phyloP scores from a whole-genome alignment of 371 early-diverging fungal genomes.

The Dipsacomyces acuminosporus region DNA sequence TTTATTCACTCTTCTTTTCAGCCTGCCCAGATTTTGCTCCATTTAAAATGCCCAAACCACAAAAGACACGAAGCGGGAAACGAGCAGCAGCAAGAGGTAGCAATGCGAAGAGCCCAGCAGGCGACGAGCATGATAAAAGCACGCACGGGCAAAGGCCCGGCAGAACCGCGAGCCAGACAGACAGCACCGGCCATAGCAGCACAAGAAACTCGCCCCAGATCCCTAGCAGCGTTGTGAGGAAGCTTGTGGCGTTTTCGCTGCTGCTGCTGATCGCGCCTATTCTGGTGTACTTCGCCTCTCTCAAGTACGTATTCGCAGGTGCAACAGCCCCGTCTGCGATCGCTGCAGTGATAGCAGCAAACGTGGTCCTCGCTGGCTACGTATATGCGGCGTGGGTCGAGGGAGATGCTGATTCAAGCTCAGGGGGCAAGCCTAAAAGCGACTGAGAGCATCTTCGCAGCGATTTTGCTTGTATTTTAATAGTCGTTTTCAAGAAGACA shows the following conservation, averaged over 20 bases:
- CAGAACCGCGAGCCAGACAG: too few species aligned
- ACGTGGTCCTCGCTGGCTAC: conserved; percentile 31
- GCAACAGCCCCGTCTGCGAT: conserved; percentile 35
- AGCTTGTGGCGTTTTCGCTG: conserved; percentile 37
- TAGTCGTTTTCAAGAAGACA: background rate
- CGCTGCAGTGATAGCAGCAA: conserved; percentile 30
- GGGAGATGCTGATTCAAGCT: conserved; percentile 7
- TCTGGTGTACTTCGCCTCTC: conserved; percentile 27
- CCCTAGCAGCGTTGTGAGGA: conserved; percentile 25
- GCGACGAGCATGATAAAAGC: too few species aligned
- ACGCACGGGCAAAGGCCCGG: too few species aligned
- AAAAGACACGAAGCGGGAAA: too few species aligned
- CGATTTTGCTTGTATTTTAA: background rate
- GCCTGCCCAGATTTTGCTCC: too few species aligned
- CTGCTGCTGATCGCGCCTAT: conserved; percentile 30
- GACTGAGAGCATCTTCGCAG: background rate
- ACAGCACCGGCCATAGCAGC: too few species aligned
- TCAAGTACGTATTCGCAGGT: conserved; percentile 30
- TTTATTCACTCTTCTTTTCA: too few species aligned
- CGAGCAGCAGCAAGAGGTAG: too few species aligned
- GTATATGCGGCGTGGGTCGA: conserved; percentile 39
- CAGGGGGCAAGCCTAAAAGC: background rate
- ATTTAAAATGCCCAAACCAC: too few species aligned
- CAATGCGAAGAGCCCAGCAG: too few species aligned
- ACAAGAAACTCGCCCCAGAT: conserved; percentile 8